Evolutionary conservation across 139 green algal genomes (phyloP), one percentile per base, ranked within the genome.

Genomic region (Coelastrella sp.): DNA sequence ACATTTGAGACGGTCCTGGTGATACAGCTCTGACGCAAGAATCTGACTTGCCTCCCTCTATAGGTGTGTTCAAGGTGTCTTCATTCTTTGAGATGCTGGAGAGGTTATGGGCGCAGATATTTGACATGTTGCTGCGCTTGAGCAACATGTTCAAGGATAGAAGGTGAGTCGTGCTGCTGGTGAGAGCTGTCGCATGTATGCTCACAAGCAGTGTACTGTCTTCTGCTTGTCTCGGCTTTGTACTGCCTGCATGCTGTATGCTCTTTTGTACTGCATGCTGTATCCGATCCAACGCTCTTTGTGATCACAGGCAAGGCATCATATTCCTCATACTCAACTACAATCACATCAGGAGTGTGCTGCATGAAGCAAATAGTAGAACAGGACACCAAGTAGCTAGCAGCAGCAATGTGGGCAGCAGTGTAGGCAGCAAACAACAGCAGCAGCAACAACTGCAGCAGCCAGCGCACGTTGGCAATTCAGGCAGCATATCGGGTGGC

Each of bases 311-410:
- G 43, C 64, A 83, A 23, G 92, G 94, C 79, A 98, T 95, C 66
- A 93, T 99, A 50, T 99, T 99, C 90, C 93, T 99, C 38, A 95
- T 98, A 67, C 90, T 93, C 81, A 98, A 99, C 88, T 98, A 98
- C 81, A 89, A 89, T 80, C 91, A 98, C 85, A 90, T 99, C 48
- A 86, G 93, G 30, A 57, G 79, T 27, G 89, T 94, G 5, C 81
- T 98, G 53, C 53, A 67, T 0, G 67, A 43, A 23, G 81, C 74
- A 48, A 75, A 85, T 75, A 62, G 64, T 35, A 53, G 43, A 32
- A 30, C 40, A 23, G 30, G 35, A 37, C 60, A 75, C 30, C 63
- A 45, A 15, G 23, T 50, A 15, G 66, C 75, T 72, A 83, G 74
- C 35, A 38, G 72, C 72, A 59, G 41, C 27, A 45, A 64, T 30